Evolutionary conservation across 2,329 filamentous ascomycete species (phyloP), one percentile per base, ranked within the genome.

Genomic region (Fusarium sp.): DNA sequence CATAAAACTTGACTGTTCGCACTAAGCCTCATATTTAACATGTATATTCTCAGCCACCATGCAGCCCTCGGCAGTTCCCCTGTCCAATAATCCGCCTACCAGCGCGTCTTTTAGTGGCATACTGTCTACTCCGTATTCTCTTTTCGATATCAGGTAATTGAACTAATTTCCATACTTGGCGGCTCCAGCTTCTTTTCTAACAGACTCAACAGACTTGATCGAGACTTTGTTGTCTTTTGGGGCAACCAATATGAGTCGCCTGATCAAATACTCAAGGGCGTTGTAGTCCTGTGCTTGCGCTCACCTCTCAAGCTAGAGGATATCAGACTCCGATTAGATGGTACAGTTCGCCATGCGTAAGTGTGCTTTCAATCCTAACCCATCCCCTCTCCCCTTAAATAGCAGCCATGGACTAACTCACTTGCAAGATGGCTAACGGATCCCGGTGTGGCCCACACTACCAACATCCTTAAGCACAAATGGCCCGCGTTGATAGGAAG

Each of bases 191-290:
- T 7, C 22, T 2, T 9, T 32, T 20, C 55, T 64, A 40, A 67
- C 32, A 5, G 20, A 4, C 4, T 24, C 11, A 7, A 11, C 72
- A 94, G 92, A 52, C 86, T 94, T 53, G 90, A 94, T 47, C 89
- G 90, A 71, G 90, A 93, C 71, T 91, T 93, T 60, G 86, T 95
- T 56, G 89, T 95, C 24, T 90, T 95, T 64, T 89, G 91, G 50
- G 92, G 92, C 49, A 85, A 81, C 68, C 88, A 92, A 57, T 83
- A 91, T 74, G 92, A 95, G 74, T 90, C 92, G 48, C 86, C 90
- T 26, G 92, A 90, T 62, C 91, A 92, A 71, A 78, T 92, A 52
- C 79, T 95, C 66, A 91, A 89, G 74, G 92, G 92, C 20, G 87
- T 87, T 13, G 79, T 95, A 26, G 89, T 94, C 19, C 82, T 95